Evolutionary conservation across 352 stramenopile species (phyloP).

Genomic region (Phytophthora boehmeriae): DNA sequence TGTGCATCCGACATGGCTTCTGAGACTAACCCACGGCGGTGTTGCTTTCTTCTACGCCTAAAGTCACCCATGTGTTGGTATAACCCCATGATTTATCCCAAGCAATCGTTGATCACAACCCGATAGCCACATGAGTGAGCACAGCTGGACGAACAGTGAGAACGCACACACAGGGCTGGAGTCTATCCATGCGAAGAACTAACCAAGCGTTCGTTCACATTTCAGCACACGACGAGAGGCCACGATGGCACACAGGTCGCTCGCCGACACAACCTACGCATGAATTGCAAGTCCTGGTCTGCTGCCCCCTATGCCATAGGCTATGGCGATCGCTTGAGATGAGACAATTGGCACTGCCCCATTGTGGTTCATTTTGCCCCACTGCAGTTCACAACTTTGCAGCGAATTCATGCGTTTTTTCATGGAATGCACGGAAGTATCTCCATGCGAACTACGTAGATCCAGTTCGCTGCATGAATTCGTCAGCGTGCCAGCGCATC

Average conservation of each 20-base stretch:
- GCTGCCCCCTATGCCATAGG: background rate
- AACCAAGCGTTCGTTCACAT: no score
- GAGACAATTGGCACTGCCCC: background rate
- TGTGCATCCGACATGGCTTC: background rate
- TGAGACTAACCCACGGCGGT: background rate
- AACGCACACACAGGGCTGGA: background rate
- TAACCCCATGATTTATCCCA: background rate
- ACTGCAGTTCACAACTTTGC: no score
- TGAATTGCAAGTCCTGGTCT: no score
- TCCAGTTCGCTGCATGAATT: no score
- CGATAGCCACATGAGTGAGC: background rate
- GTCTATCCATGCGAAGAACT: no score
- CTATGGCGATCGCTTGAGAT: background rate
- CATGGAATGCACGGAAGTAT: no score
- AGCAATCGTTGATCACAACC: background rate
- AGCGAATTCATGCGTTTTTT: background rate
- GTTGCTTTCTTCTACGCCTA: background rate
- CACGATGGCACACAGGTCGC: no score
- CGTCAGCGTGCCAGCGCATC: no score
- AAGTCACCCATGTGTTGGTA: background rate
- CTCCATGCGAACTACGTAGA: no score
- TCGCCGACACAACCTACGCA: no score
- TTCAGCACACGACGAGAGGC: no score
- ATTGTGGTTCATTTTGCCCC: no score
- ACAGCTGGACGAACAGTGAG: slow-evolving; percentile 1